Base-by-base conservation (phyloP, 495 filamentous ascomycete genomes). In the Daldinia decipiens region DNA sequence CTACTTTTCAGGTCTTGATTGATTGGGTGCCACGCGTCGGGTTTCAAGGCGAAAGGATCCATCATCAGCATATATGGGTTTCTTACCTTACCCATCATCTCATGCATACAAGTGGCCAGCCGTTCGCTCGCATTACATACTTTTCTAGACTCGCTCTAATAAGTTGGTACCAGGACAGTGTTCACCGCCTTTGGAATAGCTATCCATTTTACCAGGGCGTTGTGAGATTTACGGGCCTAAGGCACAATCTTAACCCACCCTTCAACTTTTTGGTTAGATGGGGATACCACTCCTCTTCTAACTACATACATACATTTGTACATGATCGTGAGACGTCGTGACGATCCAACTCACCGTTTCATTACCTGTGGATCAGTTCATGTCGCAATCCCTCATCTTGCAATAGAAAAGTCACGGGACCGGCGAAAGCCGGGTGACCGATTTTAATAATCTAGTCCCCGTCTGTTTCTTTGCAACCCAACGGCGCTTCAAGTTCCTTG, bases 31-130 rank as follows among this genome's bases (percentile, higher is more conserved):
- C 70, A 68, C 59, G 50, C 57, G 26, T 65, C 61, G 39, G 65
- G 50, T 65, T 56, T 68, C 70, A 54, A 73, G 40, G 65, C 65
- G 34, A 65, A 62, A 62, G 70, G 70, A 73, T 68, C 70, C 61
- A 72, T 67, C 69, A 34, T 64, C 54, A 63, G 50, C 39, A 63
- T 67, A 62, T 36, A 32, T 36, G 55, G 61, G 65, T 53, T 65
- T 73, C 70, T 73, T 61, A 73, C 70, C 70, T 73, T 65, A 73
- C 70, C 70, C 70, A 73, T 73, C 59, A 43, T 32, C 55, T 68
- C 39, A 31, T 72, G 60, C 64, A 56, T 52, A 19, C 60, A 40
- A 64, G 70, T 61, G 60, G 65, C 60, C 31, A 29, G 60, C 51
- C 55, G 65, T 61, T 56, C 45, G 57, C 62, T 62, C 47, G 19